These are phyloP conservation scores for Mikania micrantha DNA, from an alignment of 129 eudicot species.

Conservation along the genomic window DNA sequence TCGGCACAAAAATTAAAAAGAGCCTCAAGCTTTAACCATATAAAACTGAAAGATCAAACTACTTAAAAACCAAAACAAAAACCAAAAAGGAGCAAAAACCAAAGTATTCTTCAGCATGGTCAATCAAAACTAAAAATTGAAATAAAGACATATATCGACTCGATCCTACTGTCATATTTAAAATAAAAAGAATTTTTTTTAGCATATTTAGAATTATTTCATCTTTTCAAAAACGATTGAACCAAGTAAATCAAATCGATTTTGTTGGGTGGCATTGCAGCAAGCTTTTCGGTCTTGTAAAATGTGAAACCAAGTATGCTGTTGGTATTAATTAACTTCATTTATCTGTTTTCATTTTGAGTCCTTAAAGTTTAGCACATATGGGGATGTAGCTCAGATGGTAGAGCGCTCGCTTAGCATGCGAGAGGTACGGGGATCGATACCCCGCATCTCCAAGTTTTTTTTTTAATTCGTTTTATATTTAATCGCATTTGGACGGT, in stretches of 20 bases:
- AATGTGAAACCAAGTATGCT: accelerated
- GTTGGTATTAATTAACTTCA: no score
- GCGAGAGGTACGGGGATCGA: constrained; percentile 90
- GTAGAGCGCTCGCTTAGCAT: constrained; percentile 85
- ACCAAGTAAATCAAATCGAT: neutral
- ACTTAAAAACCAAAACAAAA: no score
- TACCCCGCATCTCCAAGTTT: constrained; percentile 41
- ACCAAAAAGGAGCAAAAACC: neutral
- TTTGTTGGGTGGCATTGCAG: neutral
- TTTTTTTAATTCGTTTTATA: neutral
- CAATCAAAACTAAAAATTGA: neutral
- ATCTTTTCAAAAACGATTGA: neutral
- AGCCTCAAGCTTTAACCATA: no score
- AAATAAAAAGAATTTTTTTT: no score
- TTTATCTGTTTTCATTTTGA: no score
- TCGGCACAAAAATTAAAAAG: no score
- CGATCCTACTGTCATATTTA: no score
- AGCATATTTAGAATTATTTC: neutral
- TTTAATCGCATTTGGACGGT: constrained; percentile 1
- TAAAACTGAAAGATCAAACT: no score
- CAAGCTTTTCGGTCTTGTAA: neutral
- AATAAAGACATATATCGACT: no score
- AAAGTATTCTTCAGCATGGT: neutral
- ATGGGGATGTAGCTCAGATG: constrained; percentile 72
- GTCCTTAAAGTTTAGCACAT: no score